Conservation (phyloP, 192 early-diverging fungal species). For the Borealophlyctis nickersoniae region DNA sequence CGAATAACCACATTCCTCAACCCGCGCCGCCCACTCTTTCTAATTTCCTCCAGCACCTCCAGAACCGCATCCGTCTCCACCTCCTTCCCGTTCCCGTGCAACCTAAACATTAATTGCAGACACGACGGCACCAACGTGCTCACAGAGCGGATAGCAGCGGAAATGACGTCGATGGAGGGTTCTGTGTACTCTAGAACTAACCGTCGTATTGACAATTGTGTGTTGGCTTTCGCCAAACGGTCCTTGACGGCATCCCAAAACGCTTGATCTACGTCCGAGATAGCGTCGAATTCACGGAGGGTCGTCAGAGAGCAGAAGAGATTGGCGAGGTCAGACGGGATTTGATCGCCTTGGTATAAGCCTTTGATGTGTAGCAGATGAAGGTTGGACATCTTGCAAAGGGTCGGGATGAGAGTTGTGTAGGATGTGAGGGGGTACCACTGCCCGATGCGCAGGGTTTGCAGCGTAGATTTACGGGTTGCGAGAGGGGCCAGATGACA, state of each 20-base stretch:
- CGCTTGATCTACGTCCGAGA: not conserved
- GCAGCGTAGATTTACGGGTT: not conserved
- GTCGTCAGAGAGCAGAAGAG: not conserved
- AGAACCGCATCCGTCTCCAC: not conserved
- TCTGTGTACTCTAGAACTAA: not conserved
- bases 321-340: not conserved
- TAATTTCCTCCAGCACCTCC: not conserved
- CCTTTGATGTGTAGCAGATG: not conserved
- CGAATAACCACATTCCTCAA: too few species aligned
- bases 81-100: not conserved
- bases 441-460: not conserved
- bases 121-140: not conserved
- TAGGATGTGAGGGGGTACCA: not conserved
- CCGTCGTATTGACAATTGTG: not conserved
- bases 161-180: not conserved
- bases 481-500: not conserved
- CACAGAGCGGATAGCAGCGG: not conserved
- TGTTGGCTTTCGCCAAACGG: not conserved
- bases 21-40: too few species aligned
- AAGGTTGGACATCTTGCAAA: not conserved
- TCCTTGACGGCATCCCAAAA: not conserved
- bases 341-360: constrained; percentile 2
- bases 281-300: not conserved
- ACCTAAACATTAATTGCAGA: not conserved
- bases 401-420: not conserved